Evolutionary conservation across 2,329 filamentous ascomycete species (phyloP).

Genomic region (Aspergillus sp.): DNA sequence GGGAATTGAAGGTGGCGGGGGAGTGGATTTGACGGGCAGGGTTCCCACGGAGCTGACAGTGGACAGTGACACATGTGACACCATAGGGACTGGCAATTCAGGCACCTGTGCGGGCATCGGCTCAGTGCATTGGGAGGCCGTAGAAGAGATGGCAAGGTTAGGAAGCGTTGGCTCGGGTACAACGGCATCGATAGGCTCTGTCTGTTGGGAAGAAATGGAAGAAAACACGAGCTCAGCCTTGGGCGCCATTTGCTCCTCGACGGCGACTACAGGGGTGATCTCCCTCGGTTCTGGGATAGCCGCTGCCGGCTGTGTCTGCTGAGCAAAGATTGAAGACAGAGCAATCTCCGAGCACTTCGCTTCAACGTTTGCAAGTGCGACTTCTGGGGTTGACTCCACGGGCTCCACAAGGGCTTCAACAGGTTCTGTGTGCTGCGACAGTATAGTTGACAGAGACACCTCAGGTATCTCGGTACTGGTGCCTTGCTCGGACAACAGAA

Average conservation of each 20-base stretch:
- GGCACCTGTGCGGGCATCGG: constrained; percentile 32
- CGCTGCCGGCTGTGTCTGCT: background rate
- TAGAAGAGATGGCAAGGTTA: constrained; percentile 32
- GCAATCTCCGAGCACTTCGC: background rate
- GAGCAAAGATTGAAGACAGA: background rate
- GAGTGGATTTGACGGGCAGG: constrained; percentile 45
- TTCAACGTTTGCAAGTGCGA: constrained; percentile 7
- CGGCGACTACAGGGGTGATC: background rate
- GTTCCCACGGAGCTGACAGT: constrained; percentile 49
- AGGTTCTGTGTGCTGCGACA: constrained; percentile 33
- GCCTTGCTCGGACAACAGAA: constrained; percentile 20
- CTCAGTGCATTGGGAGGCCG: constrained; percentile 32
- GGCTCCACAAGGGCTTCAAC: constrained; percentile 22
- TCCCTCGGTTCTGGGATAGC: background rate
- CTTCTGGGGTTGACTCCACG: constrained; percentile 22
- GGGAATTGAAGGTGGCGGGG: constrained; percentile 25
- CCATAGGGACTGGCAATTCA: constrained; percentile 28
- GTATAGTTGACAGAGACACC: constrained; percentile 37
- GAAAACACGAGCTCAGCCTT: constrained; percentile 28
- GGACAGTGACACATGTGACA: constrained; percentile 42
- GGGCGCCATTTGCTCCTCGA: background rate
- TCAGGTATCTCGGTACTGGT: constrained; percentile 20
- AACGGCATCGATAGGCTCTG: constrained; percentile 27
- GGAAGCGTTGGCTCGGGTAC: constrained; percentile 22
- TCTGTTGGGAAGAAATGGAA: constrained; percentile 31